These are phyloP conservation scores for Boletus huronensis DNA, from an alignment of 768 basidiomycete genomes.

Conservation along the genomic window DNA sequence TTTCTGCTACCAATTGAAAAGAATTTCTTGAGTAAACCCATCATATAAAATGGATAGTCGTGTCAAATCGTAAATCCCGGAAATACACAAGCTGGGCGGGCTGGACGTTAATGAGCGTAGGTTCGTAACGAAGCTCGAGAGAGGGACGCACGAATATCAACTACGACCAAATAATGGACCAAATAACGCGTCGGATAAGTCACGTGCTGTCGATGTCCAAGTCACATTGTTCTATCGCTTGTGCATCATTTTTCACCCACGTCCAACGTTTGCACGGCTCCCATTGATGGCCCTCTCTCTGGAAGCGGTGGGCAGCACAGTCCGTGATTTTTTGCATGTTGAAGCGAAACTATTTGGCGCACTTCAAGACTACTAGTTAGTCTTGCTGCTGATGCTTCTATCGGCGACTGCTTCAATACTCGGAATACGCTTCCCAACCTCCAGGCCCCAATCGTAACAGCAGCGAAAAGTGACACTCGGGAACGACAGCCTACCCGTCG, in stretches of 20 bases:
- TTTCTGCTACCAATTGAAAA: conserved; percentile 68
- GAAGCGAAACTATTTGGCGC: conserved; percentile 69
- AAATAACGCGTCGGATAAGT: conserved; percentile 27
- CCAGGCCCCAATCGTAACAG: conserved; percentile 26
- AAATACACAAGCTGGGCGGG: conserved; percentile 17
- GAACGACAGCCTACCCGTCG: conserved; percentile 43
- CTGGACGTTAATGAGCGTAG: conserved; percentile 29
- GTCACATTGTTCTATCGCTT: no score
- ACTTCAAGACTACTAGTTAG: conserved; percentile 67
- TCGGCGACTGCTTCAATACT: conserved; percentile 43
- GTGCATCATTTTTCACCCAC: background rate
- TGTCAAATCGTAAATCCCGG: conserved; percentile 26
- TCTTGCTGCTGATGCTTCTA: conserved; percentile 58
- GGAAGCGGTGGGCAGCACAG: conserved; percentile 53
- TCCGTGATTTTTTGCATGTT: conserved; percentile 59
- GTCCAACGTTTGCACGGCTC: background rate
- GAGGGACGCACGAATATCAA: conserved; percentile 22
- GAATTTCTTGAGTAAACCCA: conserved; percentile 70
- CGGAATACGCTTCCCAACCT: conserved; percentile 50
- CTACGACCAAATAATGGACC: conserved; percentile 42
- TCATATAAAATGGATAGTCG: conserved; percentile 29
- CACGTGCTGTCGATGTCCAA: conserved; percentile 17
- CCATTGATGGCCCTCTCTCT: conserved; percentile 27
- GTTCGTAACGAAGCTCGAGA: conserved; percentile 11
- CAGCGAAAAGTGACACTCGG: conserved; percentile 24